These are phyloP conservation scores for Centaurea solstitialis DNA, from an alignment of 129 eudicot species.

Conservation along the genomic window DNA sequence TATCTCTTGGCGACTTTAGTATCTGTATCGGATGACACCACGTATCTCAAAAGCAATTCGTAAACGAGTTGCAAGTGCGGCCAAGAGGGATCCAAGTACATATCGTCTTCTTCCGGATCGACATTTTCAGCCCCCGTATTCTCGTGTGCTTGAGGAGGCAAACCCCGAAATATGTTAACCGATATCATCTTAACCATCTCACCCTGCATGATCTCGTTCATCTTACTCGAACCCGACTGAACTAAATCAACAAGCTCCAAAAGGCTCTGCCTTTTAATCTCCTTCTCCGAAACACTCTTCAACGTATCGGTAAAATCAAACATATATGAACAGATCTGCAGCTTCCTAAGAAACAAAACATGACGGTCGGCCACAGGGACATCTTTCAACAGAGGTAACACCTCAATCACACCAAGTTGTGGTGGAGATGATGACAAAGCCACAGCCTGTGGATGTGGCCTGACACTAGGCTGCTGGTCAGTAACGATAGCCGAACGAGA, in stretches of 20 bases:
- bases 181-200: conserved; percentile 66
- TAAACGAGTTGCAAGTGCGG: conserved; percentile 66
- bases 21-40: conserved; percentile 60
- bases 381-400: conserved; percentile 56
- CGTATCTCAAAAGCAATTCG: conserved; percentile 57
- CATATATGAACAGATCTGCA: conserved; percentile 52
- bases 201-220: conserved; percentile 70
- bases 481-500: conserved; percentile 40
- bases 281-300: conserved; percentile 55
- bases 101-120: conserved; percentile 64
- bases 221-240: conserved; percentile 61
- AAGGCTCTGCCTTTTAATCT: conserved; percentile 62
- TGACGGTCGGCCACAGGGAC: conserved; percentile 62
- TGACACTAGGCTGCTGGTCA: conserved; percentile 26
- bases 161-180: conserved; percentile 57
- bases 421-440: conserved; percentile 10
- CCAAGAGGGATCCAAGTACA: conserved; percentile 61
- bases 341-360: conserved; percentile 49
- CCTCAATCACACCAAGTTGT: conserved; percentile 48
- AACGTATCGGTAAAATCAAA: conserved; percentile 53
- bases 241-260: conserved; percentile 61
- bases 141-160: conserved; percentile 63
- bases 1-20: conserved; percentile 58
- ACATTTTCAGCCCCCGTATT: conserved; percentile 47
- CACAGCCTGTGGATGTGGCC: conserved; percentile 14